Percentiles rank a stretch among this genome's conserved stretches.
These are phyloP conservation scores for Rostrohypoxylon terebratum DNA, from an alignment of 495 filamentous ascomycete genomes.

Conservation along the genomic window DNA sequence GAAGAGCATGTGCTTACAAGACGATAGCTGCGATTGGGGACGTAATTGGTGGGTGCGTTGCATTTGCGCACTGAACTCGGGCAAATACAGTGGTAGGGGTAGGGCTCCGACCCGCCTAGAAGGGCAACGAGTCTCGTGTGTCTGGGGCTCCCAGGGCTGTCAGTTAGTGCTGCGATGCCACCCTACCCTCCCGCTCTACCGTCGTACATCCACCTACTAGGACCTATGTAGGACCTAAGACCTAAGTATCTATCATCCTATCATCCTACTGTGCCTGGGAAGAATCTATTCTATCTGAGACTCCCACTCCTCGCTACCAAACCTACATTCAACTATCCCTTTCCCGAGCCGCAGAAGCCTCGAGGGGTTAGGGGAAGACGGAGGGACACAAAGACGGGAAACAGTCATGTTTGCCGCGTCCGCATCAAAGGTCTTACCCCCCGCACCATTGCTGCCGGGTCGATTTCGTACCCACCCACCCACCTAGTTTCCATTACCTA, in stretches of 20 bases:
- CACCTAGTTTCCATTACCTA: not conserved
- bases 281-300: not conserved
- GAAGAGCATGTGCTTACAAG: not conserved
- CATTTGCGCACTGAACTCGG: not conserved
- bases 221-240: too few species aligned
- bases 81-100: not conserved
- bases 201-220: too few species aligned
- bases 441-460: not conserved
- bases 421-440: slow-evolving; percentile 1
- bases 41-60: not conserved
- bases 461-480: too few species aligned
- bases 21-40: not conserved
- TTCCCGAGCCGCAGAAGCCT: not conserved
- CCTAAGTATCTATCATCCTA: too few species aligned
- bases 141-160: not conserved
- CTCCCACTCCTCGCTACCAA: not conserved
- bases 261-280: too few species aligned
- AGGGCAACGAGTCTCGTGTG: not conserved
- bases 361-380: not conserved
- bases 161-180: not conserved
- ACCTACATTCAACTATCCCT: too few species aligned
- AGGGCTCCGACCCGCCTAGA: not conserved
- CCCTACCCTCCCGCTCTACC: not conserved
- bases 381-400: not conserved
- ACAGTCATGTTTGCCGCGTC: not conserved